Evolutionary conservation across 176 grass and related monocot genomes (phyloP), one percentile per base, ranked within the genome.

Genomic region (Stipa capillata): DNA sequence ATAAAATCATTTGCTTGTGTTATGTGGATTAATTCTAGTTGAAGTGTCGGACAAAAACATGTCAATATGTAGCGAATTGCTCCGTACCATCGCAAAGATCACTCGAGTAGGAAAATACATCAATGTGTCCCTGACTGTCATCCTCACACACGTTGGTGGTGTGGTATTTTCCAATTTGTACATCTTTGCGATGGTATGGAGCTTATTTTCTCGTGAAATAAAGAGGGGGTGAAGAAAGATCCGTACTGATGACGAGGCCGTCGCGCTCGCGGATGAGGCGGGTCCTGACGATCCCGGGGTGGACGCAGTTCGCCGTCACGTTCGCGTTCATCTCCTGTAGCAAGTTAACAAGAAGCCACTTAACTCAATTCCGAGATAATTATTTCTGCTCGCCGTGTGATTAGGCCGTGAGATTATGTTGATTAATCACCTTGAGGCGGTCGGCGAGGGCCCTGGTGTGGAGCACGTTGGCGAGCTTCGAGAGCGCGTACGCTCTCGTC

Each of bases 391-490:
- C 5, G 4, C 7, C 3, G 25, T 33, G 15, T 9, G 32, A 36
- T 37, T 37, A 36, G 37, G 8, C 10, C 2, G 29, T 36, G 6
- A 57, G 29, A 34, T 73, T 53, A 73, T 37, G 31, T 27, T 6
- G 11, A 7, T 52, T 23, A 77, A 44, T 52, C 29, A 91, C 89
- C 87, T 51, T 79, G 62, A 99, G 83, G 4, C 48, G 82, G 6
- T 85, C 74, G 0, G 90, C 86, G 56, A 99, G 90, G 43, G 88
- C 86, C 34, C 49, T 89, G 43, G 96, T 93, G 88, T 95, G 96
- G 45, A 93, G 96, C 3, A 99, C 90, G 85, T 99, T 99, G 25
- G 90, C 92, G 24, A 99, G 96, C 83, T 99, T 99, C 65, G 96
- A 99, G 2, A 99, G 89, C 23, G 92, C 86, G 90, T 99, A 99